phyloP scores from a whole-genome alignment of 176 grass and related monocot genomes.

The Carex littledalei region DNA sequence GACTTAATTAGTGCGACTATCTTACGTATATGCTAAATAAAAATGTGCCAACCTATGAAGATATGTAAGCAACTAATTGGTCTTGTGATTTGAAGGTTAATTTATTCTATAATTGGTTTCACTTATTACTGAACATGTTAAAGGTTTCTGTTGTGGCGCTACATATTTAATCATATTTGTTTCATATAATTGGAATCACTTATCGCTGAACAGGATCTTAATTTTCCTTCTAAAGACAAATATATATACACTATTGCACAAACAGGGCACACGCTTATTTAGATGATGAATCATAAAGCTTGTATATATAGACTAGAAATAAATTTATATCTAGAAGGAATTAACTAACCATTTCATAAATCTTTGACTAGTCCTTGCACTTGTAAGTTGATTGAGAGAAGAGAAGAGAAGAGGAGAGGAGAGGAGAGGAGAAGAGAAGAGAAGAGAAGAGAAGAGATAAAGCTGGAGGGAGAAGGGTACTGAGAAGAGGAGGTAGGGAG shows the following conservation, averaged over 20 bases:
- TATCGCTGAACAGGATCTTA: not conserved
- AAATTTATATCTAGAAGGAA: not conserved
- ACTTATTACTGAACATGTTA: not conserved
- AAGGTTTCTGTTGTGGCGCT: not conserved
- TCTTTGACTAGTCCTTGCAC: not conserved
- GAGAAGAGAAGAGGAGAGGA: slow-evolving; percentile 9
- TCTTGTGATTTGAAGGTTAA: not conserved
- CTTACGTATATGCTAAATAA: not conserved
- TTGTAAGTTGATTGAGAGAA: not conserved
- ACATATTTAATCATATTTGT: too few relatives aligned
- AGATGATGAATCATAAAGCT: not conserved
- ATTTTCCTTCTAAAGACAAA: not conserved
- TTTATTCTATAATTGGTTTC: not conserved
- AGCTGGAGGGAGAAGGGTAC: slow-evolving; percentile 1
- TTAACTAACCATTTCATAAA: slow-evolving; percentile 42
- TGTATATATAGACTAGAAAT: not conserved
- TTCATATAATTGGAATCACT: not conserved
- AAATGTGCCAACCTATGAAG: not conserved
- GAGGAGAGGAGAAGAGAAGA: slow-evolving; percentile 7
- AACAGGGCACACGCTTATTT: not conserved
- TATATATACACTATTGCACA: not conserved
- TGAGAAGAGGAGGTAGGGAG: slow-evolving; percentile 18
- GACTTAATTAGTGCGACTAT: not conserved
- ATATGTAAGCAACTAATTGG: not conserved
- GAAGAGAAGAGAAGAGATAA: slow-evolving; percentile 6